Base-by-base conservation (phyloP, 2,329 filamentous ascomycete species). In the Ophiostoma montium region DNA sequence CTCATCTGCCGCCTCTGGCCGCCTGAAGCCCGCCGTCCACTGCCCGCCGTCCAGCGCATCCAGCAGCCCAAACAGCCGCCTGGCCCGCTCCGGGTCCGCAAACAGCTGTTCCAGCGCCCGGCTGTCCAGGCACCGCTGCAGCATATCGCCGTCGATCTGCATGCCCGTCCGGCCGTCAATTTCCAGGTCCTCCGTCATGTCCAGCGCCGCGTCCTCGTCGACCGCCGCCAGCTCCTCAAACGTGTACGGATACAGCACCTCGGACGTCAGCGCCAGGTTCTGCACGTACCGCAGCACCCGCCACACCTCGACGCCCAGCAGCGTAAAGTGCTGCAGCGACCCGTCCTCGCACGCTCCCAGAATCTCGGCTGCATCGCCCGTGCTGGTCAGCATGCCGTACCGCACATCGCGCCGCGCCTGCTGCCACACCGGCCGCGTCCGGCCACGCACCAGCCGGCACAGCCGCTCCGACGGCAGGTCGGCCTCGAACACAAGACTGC, bases 261-360 rank as follows among this genome's bases (percentile, higher is more conserved):
- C 58, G 23, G 70, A 73, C 23, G 64, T 61, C 43, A 71, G 62
- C 27, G 76, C 78, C 44, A 94, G 61, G 51, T 83, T 82, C 58
- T 94, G 82, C 1, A 95, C 60, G 54, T 90, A 78, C 50, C 74
- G 73, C 5, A 96, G 69, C 4, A 94, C 68, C 7, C 72, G 71
- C 76, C 82, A 84, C 8, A 81, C 73, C 2, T 74, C 63, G 16
- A 73, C 58, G 10, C 71, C 67, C 1, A 96, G 65, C 13, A 89
- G 65, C 1, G 75, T 75, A 57, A 95, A 82, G 50, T 83, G 76
- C 53, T 77, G 76, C 21, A 89, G 58, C 0, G 80, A 78, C 1
- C 86, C 86, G 57, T 86, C 78, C 32, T 87, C 71, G 7, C 75
- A 76, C 7, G 82, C 69, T 1, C 84, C 86, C 32, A 89, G 61